phyloP scores from a whole-genome alignment of 345 rosid genomes.

The Nasturtium officinale region DNA sequence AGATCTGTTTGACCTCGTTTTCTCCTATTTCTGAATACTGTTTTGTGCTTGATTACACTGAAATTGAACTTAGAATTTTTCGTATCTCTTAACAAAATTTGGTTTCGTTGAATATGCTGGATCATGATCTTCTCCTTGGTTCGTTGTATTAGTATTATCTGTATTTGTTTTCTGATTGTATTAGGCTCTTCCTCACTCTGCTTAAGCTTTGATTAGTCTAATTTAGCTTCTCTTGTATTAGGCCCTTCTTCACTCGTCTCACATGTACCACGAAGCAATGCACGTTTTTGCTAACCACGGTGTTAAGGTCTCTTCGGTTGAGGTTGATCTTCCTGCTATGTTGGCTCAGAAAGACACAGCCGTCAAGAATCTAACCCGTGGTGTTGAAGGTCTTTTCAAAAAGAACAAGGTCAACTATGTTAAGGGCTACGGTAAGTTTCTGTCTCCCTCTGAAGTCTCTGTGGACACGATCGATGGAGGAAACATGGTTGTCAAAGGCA shows the following conservation, averaged over 20 bases:
- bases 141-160: no score
- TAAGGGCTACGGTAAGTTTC: slow-evolving; percentile 89
- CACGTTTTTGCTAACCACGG: slow-evolving; percentile 90
- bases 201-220: slow-evolving; percentile 14
- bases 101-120: slow-evolving; percentile 1
- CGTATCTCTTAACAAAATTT: background rate
- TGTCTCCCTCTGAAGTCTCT: slow-evolving; percentile 88
- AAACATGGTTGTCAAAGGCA: slow-evolving; percentile 77
- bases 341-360: slow-evolving; percentile 96
- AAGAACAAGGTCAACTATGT: slow-evolving; percentile 95
- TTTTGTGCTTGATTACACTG: slow-evolving; percentile 1
- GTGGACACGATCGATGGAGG: slow-evolving; percentile 86
- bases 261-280: slow-evolving; percentile 93
- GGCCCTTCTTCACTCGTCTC: slow-evolving; percentile 99
- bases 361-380: slow-evolving; percentile 77
- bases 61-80: background rate
- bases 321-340: slow-evolving; percentile 96
- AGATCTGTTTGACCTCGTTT: slow-evolving; percentile 14
- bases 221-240: slow-evolving; percentile 30
- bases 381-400: slow-evolving; percentile 96
- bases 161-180: background rate
- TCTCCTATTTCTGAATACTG: background rate
- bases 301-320: slow-evolving; percentile 84
- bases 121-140: background rate
- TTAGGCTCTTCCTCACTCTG: slow-evolving; percentile 16